Evolutionary conservation across 2,329 filamentous ascomycete species (phyloP), one percentile per base, ranked within the genome.

Genomic region (Balansia obtecta): DNA sequence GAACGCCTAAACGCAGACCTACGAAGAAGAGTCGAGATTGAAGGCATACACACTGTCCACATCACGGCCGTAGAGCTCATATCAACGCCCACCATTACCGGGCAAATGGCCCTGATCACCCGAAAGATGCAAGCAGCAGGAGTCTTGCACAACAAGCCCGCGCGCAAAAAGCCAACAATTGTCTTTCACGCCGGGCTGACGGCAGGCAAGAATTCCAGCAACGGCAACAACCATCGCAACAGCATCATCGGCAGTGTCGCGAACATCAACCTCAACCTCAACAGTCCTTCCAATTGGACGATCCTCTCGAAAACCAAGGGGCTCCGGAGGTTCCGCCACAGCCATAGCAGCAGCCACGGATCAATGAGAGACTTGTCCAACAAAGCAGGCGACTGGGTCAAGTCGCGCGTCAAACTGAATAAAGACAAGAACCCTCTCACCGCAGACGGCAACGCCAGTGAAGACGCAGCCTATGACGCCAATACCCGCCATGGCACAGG

Each of bases 11-110:
- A 71, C 49, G 62, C 63, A 3, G 65, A 67, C 15, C 61, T 77
- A 9, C 62, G 68, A 1, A 61, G 68, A 1, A 61, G 60, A 27
- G 56, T 69, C 11, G 56, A 60, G 12, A 55, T 71, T 10, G 61
- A 63, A 0, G 70, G 68, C 2, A 58, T 68, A 5, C 67, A 69
- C 13, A 58, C 60, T 10, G 58, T 74, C 5, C 60, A 57, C 20
- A 59, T 77, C 42, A 68, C 66, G 0, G 68, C 72, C 48, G 72
- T 74, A 46, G 74, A 77, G 33, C 65, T 78, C 20, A 60, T 77
- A n/a, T 63, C 71, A 12, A 61, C 75, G 53, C 72, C 75, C 6
- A 76, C 72, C 20, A 73, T 76, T 68, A 61, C 66, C 39, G 62
- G 66, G 15, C 75, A 78, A 50, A 70, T 74, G 53, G 72, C 74